Evolutionary conservation across 768 basidiomycete genomes (phyloP), one percentile per base, ranked within the genome.

Genomic region (Collybia sordida): DNA sequence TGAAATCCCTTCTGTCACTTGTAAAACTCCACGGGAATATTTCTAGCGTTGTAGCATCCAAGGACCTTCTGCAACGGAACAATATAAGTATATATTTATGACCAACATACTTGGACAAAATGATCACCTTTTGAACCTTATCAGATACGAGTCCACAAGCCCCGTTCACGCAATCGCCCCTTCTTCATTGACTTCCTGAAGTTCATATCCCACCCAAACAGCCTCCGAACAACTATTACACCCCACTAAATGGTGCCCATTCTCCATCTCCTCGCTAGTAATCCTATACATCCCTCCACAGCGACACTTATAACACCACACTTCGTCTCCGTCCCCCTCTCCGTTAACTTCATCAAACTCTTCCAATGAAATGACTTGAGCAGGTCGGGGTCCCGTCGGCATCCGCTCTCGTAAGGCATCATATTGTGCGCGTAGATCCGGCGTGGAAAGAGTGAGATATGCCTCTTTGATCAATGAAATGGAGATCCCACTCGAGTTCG

Each of bases 121-220:
- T 6, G 31, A 31, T 31, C 31, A 12, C n/a, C n/a, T n/a, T n/a
- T n/a, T n/a, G n/a, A n/a, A n/a, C n/a, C n/a, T n/a, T n/a, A n/a
- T n/a, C n/a, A n/a, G n/a, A n/a, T n/a, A n/a, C n/a, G n/a, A n/a
- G n/a, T n/a, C n/a, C n/a, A n/a, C n/a, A n/a, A n/a, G n/a, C n/a
- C 11, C 14, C 31, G 9, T 11, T 31, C 31, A 31, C 9, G 5
- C 9, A 4, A 3, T 31, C 31, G 9, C 31, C 3, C 28, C 56
- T 51, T 61, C 59, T 31, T 53, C 47, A 19, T 68, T 72, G 6
- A 58, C 66, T 36, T 73, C 71, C 17, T 63, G 70, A 11, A 78
- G 59, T 65, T 93, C 86, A 59, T 90, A 93, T 1, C 91, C 90
- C n/a, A 83, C 87, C 88, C 90, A 93, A 1, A 93, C 72, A 7